Evolutionary conservation across 345 rosid genomes (phyloP).

Genomic region (Acer yangbiense): DNA sequence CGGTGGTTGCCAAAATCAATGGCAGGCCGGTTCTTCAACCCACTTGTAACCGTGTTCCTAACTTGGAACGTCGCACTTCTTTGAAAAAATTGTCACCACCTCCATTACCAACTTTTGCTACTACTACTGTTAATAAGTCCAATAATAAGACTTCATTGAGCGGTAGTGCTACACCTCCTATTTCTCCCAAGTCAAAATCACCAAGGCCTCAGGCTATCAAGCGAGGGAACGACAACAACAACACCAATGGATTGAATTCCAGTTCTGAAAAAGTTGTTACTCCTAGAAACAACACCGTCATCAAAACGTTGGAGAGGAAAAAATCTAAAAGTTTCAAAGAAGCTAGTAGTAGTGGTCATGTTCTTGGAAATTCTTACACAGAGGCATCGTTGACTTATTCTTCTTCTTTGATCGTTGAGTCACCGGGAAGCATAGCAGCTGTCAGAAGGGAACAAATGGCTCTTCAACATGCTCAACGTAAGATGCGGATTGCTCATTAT

Average conservation of each 20-base stretch:
- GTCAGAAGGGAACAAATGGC: constrained; percentile 71
- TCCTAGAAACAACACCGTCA: constrained; percentile 17
- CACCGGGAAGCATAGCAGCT: constrained; percentile 67
- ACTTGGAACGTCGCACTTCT: constrained; percentile 32
- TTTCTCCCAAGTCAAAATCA: constrained; percentile 41
- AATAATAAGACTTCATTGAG: constrained; percentile 4
- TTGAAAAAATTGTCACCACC: constrained; percentile 31
- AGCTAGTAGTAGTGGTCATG: not conserved
- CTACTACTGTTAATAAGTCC: not conserved
- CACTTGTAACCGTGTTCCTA: constrained; percentile 48
- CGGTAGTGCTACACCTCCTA: constrained; percentile 21
- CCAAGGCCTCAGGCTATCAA: constrained; percentile 37
- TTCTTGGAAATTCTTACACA: not conserved
- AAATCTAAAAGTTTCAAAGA: constrained; percentile 62
- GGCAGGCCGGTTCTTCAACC: constrained; percentile 71
- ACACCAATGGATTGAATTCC: constrained; percentile 28
- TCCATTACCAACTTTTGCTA: constrained; percentile 14
- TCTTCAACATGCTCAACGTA: constrained; percentile 56
- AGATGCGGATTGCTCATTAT: constrained; percentile 66
- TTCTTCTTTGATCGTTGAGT: constrained; percentile 42
- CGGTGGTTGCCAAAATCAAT: constrained; percentile 41
- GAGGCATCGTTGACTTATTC: constrained; percentile 32
- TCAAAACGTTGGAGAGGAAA: constrained; percentile 39
- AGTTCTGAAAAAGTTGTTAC: constrained; percentile 37
- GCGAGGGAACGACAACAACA: constrained; percentile 35